Evolutionary conservation across 495 filamentous ascomycete species (phyloP), one percentile per base, ranked within the genome.

Genomic region (Astrothelium macrocarpum): DNA sequence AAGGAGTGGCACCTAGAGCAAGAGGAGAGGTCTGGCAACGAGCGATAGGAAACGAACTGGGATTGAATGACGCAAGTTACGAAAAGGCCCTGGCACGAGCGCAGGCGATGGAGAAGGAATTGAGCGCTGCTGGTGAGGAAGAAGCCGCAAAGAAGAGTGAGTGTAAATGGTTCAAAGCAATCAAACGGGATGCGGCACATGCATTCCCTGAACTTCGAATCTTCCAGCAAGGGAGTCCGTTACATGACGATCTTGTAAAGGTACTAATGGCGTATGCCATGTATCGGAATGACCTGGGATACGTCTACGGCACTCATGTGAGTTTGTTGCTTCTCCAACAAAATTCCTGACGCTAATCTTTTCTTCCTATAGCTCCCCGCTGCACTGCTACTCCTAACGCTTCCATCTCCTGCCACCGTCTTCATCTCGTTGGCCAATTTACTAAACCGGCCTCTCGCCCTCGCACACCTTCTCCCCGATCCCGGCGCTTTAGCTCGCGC

Each of bases 241-340:
- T 96, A n/a, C 84, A 94, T 66, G 78, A 84, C 39, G 83, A 81
- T 34, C 78, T 97, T 14, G 74, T 89, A 28, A 88, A 97, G 74
- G 86, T 97, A 2, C 78, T 96, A 59, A 82, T 87, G 65, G 94
- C 94, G 5, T 97, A 97, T 72, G 84, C 85, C 46, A 91, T 95
- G 89, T 97, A 98, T 75, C 84, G 94, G 64, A 87, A 85, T 65
- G 94, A 98, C 73, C 90, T 97, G 65, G 93, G 93, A 66, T 96
- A 95, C 67, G 82, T 92, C 60, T 83, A 85, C 62, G 91, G 93
- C 63, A 90, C 90, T 66, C 91, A 95, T 74, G 87, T 89, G 73
- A 80, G 49, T 56, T 56, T 29, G 20, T 25, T 25, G 5, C 16
- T 56, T 60, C 31, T 53, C 20, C 16, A 2, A 16, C 20, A 2